Percentiles rank a stretch among this genome's conserved stretches.
Evolutionary conservation across 805 yeast genomes (phyloP).

Genomic region (Yamadazyma sp.): DNA sequence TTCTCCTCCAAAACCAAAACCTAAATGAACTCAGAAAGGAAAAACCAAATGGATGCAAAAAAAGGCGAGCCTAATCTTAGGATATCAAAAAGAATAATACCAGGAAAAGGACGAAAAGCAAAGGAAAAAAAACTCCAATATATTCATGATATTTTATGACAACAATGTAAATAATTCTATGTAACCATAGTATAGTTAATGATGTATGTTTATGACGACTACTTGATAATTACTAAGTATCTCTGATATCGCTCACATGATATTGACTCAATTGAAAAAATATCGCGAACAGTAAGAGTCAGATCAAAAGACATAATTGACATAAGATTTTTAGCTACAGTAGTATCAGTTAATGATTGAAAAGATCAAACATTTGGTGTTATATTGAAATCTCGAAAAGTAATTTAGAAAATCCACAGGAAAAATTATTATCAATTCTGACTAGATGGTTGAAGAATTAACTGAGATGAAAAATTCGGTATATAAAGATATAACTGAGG

Average conservation of each 20-base stretch:
- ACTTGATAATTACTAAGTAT: too few species aligned
- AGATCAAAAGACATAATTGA: not conserved
- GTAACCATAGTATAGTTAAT: too few species aligned
- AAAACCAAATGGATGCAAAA: not conserved
- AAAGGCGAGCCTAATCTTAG: too few species aligned
- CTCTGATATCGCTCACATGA: not conserved
- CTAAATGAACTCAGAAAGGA: too few species aligned
- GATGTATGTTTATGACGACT: too few species aligned
- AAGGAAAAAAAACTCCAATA: too few species aligned
- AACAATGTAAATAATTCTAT: too few species aligned
- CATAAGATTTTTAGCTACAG: constrained; percentile 1
- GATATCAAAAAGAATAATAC: too few species aligned
- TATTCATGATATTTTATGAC: too few species aligned
- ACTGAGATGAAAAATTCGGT: constrained; percentile 12
- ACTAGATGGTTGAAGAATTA: not conserved
- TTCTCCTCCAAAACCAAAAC: too few species aligned
- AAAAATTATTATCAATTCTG: constrained; percentile 2
- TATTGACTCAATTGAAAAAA: constrained; percentile 1
- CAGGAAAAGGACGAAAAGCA: too few species aligned
- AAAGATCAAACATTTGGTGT: constrained; percentile 17
- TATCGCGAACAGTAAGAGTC: too few species aligned
- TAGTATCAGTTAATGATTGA: constrained; percentile 15
- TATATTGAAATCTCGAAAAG: constrained; percentile 12
- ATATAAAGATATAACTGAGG: constrained; percentile 40
- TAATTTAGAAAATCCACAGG: not conserved